Conservation (phyloP, 257 asterid species). For the Solanum sitiens region DNA sequence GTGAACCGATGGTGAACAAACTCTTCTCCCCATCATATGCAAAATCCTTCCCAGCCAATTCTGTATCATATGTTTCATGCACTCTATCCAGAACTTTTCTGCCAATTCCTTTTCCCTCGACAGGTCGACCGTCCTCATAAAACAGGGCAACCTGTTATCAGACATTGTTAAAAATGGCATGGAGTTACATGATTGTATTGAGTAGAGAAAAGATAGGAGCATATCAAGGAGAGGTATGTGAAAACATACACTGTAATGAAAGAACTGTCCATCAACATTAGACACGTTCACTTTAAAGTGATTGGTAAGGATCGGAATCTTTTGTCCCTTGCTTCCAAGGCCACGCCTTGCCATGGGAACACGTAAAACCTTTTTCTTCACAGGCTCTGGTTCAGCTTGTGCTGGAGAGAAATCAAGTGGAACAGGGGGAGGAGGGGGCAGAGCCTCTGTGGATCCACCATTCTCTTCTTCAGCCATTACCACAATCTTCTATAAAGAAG, state of each 20-base stretch:
- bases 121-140: conserved; percentile 91
- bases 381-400: conserved; percentile 36
- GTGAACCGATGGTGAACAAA: conserved; percentile 77
- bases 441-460: conserved; percentile 41
- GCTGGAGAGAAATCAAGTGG: conserved; percentile 55
- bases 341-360: conserved; percentile 83
- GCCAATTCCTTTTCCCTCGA: conserved; percentile 89
- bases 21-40: conserved; percentile 95
- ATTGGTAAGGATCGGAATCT: conserved; percentile 63
- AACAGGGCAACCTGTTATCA: conserved; percentile 65
- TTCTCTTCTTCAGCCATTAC: conserved; percentile 14
- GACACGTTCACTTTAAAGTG: conserved; percentile 73
- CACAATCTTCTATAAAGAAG: not conserved
- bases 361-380: conserved; percentile 37
- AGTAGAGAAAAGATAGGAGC: not conserved
- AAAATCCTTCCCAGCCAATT: conserved; percentile 66
- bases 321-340: conserved; percentile 61
- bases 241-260: conserved; percentile 78
- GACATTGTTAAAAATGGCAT: not conserved
- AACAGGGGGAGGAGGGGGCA: conserved; percentile 87
- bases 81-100: conserved; percentile 82
- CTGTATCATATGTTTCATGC: conserved; percentile 57
- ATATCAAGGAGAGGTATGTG: not conserved
- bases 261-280: conserved; percentile 64
- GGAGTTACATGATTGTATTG: not conserved